Evolutionary conservation across 352 stramenopile genomes (phyloP), one percentile per base, ranked within the genome.

Genomic region (Chrysophaeum taylorii): DNA sequence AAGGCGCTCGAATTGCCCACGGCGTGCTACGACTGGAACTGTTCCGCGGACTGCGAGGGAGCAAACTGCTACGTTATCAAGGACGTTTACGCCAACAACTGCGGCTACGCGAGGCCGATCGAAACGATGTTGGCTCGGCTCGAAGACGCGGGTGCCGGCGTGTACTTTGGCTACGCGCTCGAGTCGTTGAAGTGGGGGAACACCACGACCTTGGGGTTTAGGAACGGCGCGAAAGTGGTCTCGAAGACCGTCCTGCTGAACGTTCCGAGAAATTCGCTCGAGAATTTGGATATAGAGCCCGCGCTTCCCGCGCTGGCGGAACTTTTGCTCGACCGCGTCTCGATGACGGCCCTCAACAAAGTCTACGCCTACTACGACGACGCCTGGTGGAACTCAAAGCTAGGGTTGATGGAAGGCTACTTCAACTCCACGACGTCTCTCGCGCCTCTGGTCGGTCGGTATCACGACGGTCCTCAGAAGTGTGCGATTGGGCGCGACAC

Each of bases 301-400:
- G 27, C 25, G 50, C n/a, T 62, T 5, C 5, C 23, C 27, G 2
- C 50, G 50, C 25, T 9, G 7, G 23, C 12, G 45, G 45, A 14
- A 4, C 18, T 25, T 1, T 5, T 62, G 50, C 5, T 62, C 25
- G 27, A 62, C 25, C n/a, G 23, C 9, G 50, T 29, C 14, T 12
- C 1, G 14, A 62, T 38, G n/a, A 21, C 25, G 15, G 4, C 4
- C 50, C 5, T 54, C 23, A 54, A 16, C 5, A 35, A 62, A 21
- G 50, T 62, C n/a, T 62, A 62, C 27, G 50, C 50, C 5, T 62
- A 25, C n/a, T 62, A 62, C 50, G 50, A 4, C 7, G 50, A 62
- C 50, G 50, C 50, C 25, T 62, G 50, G 50, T 62, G 50, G 50
- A 21, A 21, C 15, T 25, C 7, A 4, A 12, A 57, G 9, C 50